Evolutionary conservation across 1,284 basidiomycete genomes (phyloP).

Genomic region (Sporisorium graminicola): DNA sequence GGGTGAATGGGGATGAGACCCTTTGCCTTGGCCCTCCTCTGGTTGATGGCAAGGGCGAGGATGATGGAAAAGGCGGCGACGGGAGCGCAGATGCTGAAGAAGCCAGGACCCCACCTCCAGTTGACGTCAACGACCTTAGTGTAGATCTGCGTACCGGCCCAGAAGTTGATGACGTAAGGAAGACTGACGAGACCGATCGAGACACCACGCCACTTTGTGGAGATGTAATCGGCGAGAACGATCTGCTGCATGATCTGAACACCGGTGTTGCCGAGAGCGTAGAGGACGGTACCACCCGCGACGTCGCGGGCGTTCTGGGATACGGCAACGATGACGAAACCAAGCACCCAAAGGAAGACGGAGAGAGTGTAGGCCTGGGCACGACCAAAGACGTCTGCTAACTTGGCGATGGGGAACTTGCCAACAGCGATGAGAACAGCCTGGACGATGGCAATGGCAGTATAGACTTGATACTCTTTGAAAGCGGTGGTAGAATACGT

Average conservation of each 20-base stretch:
- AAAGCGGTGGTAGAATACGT: constrained; percentile 42
- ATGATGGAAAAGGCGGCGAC: constrained; percentile 61
- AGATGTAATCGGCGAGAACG: constrained; percentile 65
- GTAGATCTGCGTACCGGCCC: constrained; percentile 43
- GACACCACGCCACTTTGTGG: constrained; percentile 61
- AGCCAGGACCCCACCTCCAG: constrained; percentile 68
- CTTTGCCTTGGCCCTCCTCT: constrained; percentile 54
- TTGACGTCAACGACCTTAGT: constrained; percentile 9
- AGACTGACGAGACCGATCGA: constrained; percentile 63
- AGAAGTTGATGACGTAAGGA: constrained; percentile 67
- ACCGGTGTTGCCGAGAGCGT: constrained; percentile 66
- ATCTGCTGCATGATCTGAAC: constrained; percentile 68
- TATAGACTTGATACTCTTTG: constrained; percentile 44
- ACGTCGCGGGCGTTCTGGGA: constrained; percentile 48
- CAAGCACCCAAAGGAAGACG: constrained; percentile 63
- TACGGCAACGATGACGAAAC: constrained; percentile 65
- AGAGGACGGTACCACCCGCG: constrained; percentile 60
- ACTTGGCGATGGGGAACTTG: constrained; percentile 68
- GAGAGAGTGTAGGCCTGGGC: constrained; percentile 59
- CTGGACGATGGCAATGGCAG: constrained; percentile 56
- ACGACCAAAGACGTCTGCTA: constrained; percentile 68
- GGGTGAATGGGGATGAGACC: constrained; percentile 59
- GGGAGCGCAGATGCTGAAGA: constrained; percentile 67
- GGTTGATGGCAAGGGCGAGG: constrained; percentile 56
- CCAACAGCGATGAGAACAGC: constrained; percentile 66